A percentile compares a stretch with the other conserved stretches of the same genome.
These are phyloP conservation scores for Mercurialis annua DNA, from an alignment of 345 rosid species.

Conservation along the genomic window DNA sequence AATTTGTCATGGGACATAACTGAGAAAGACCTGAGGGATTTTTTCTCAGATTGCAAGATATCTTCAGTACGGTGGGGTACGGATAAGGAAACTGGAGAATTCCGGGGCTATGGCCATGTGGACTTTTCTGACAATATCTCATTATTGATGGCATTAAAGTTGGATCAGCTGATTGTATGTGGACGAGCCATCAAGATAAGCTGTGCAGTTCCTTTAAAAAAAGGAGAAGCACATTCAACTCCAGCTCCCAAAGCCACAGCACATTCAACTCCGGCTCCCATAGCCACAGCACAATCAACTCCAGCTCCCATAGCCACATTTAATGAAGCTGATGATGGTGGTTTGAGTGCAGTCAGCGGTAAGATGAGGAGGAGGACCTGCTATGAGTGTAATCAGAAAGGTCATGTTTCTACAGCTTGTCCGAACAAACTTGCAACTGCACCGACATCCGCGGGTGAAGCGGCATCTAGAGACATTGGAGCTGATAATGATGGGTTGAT, in stretches of 20 bases:
- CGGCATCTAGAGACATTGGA: too few species aligned
- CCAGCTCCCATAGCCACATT: not conserved
- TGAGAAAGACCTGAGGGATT: conserved; percentile 60
- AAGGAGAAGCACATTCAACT: conserved; percentile 22
- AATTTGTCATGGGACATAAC: conserved; percentile 86
- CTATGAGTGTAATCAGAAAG: conserved; percentile 74
- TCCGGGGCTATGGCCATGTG: conserved; percentile 83
- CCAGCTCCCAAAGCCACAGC: conserved; percentile 4
- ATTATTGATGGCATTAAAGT: conserved; percentile 63
- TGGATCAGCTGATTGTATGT: conserved; percentile 63
- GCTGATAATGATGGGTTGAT: too few species aligned
- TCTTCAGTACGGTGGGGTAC: conserved; percentile 67
- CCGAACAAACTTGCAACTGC: conserved; percentile 28
- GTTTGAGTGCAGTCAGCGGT: conserved; percentile 12
- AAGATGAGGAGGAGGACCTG: conserved; percentile 70
- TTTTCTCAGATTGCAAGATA: conserved; percentile 71
- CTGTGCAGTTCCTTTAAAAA: conserved; percentile 67
- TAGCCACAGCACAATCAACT: conserved; percentile 19
- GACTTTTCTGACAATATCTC: conserved; percentile 68
- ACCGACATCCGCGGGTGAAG: too few species aligned
- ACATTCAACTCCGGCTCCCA: conserved; percentile 15
- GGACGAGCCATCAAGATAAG: conserved; percentile 88
- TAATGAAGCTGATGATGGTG: conserved; percentile 11
- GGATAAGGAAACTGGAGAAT: conserved; percentile 80
- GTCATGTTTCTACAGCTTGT: conserved; percentile 73